Evolutionary conservation across 257 asterid genomes (phyloP).

Genomic region (Asclepias syriaca): DNA sequence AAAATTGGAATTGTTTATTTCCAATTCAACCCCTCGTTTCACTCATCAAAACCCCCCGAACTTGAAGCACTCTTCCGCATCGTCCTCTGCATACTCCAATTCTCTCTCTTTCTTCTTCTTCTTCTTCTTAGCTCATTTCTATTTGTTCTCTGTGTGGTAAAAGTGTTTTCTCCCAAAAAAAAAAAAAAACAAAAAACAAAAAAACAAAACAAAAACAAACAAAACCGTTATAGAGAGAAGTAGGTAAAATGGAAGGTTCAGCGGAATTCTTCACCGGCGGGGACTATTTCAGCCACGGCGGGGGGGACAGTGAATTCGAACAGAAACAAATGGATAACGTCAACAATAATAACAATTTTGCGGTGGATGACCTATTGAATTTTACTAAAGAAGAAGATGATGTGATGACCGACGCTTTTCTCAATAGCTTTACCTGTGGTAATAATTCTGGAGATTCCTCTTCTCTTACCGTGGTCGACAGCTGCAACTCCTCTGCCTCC

Average conservation of each 20-base stretch:
- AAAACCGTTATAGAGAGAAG: slow-evolving; percentile 6
- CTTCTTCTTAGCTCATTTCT: slow-evolving; percentile 8
- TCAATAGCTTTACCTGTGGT: slow-evolving; percentile 46
- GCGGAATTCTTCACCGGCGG: slow-evolving; percentile 29
- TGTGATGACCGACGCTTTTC: slow-evolving; percentile 68
- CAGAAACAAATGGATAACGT: slow-evolving; percentile 25
- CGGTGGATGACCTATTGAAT: slow-evolving; percentile 81
- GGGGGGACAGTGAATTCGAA: slow-evolving; percentile 18
- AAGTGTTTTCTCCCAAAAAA: background rate
- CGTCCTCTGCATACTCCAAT: slow-evolving; percentile 33
- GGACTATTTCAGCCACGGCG: slow-evolving; percentile 24
- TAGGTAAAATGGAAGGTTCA: slow-evolving; percentile 34
- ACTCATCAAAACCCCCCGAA: slow-evolving; percentile 62
- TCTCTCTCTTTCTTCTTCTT: background rate
- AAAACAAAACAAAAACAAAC: background rate
- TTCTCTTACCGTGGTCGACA: slow-evolving; percentile 62
- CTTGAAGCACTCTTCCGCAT: slow-evolving; percentile 43
- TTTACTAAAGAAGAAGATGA: slow-evolving; percentile 87
- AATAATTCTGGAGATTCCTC: slow-evolving; percentile 72
- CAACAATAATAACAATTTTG: slow-evolving; percentile 32
- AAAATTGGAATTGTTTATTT: slow-evolving; percentile 15
- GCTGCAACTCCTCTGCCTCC: slow-evolving; percentile 78
- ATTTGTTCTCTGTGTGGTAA: slow-evolving; percentile 15
- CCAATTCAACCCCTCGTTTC: slow-evolving; percentile 38
- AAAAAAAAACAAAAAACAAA: too few relatives aligned